Percentiles rank a stretch among this genome's conserved stretches.
phyloP scores from a whole-genome alignment of 2,329 filamentous ascomycete species.

The Hirsutella thompsonii region DNA sequence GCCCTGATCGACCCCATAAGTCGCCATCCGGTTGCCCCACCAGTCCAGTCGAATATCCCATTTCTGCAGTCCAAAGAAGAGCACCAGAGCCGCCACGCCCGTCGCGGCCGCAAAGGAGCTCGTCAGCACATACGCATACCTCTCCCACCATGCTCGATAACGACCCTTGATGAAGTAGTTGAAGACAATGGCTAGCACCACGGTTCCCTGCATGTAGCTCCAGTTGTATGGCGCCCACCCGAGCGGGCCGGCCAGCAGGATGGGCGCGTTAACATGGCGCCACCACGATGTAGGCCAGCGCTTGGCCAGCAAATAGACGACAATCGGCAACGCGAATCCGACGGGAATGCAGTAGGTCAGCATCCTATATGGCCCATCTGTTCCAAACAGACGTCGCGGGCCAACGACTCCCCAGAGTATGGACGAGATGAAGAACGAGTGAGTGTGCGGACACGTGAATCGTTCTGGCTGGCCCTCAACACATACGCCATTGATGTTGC shows the following conservation, averaged over 20 bases:
- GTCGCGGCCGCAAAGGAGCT: constrained; percentile 14
- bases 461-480: constrained; percentile 31
- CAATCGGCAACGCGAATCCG: constrained; percentile 8
- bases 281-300: constrained; percentile 10
- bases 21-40: constrained; percentile 11
- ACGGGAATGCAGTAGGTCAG: constrained; percentile 10
- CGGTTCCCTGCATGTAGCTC: constrained; percentile 12
- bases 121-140: constrained; percentile 15
- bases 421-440: constrained; percentile 46
- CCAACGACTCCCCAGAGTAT: constrained; percentile 58
- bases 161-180: constrained; percentile 13
- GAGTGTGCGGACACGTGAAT: constrained; percentile 35
- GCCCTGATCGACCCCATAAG: constrained; percentile 11
- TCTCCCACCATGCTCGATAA: constrained; percentile 13
- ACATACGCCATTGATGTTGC: constrained; percentile 45
- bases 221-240: constrained; percentile 14
- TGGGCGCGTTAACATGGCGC: constrained; percentile 11
- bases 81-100: constrained; percentile 12
- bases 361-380: constrained; percentile 7
- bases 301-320: constrained; percentile 6
- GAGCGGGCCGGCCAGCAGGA: constrained; percentile 11
- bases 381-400: constrained; percentile 45
- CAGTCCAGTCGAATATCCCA: constrained; percentile 9
- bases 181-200: constrained; percentile 12
- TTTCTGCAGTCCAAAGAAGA: constrained; percentile 13